Evolutionary conservation across 805 yeast genomes (phyloP).

Genomic region (Ogataea allantospora): DNA sequence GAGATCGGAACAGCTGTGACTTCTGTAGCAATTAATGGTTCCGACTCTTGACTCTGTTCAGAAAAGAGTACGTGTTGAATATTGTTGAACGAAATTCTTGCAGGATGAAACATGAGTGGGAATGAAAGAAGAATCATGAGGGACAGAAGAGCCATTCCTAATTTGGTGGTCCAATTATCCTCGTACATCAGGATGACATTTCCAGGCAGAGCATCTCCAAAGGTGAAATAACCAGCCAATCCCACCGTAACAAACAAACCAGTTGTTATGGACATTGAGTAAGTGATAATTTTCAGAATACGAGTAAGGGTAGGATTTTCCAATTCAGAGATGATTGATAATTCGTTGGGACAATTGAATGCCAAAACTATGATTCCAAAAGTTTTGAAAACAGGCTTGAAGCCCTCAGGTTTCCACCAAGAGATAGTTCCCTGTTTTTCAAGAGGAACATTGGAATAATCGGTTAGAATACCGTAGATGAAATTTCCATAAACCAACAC

Average conservation of each 20-base stretch:
- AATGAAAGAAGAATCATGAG: slow-evolving; percentile 73
- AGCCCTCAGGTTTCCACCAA: slow-evolving; percentile 41
- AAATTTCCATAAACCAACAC: slow-evolving; percentile 54
- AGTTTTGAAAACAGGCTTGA: slow-evolving; percentile 51
- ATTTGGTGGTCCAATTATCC: slow-evolving; percentile 43
- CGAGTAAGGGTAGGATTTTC: slow-evolving; percentile 51
- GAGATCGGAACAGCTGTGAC: slow-evolving; percentile 44
- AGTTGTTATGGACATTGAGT: slow-evolving; percentile 54
- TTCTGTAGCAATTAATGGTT: slow-evolving; percentile 7
- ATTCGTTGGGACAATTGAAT: slow-evolving; percentile 79
- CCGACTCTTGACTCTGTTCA: too few species aligned
- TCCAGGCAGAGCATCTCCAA: slow-evolving; percentile 64
- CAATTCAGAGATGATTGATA: slow-evolving; percentile 71
- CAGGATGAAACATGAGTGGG: slow-evolving; percentile 81
- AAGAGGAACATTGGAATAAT: slow-evolving; percentile 42
- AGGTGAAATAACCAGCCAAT: slow-evolving; percentile 66
- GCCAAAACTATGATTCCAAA: slow-evolving; percentile 78
- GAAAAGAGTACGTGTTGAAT: slow-evolving; percentile 43
- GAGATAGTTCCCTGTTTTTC: slow-evolving; percentile 43
- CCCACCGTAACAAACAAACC: slow-evolving; percentile 63
- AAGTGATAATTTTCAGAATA: slow-evolving; percentile 41
- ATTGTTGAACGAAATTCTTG: slow-evolving; percentile 70
- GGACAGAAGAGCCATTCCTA: slow-evolving; percentile 63
- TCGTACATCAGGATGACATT: slow-evolving; percentile 71
- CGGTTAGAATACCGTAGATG: slow-evolving; percentile 25